Evolutionary conservation across 179 eudicot species (phyloP).

Genomic region (Beta macrorhiza): DNA sequence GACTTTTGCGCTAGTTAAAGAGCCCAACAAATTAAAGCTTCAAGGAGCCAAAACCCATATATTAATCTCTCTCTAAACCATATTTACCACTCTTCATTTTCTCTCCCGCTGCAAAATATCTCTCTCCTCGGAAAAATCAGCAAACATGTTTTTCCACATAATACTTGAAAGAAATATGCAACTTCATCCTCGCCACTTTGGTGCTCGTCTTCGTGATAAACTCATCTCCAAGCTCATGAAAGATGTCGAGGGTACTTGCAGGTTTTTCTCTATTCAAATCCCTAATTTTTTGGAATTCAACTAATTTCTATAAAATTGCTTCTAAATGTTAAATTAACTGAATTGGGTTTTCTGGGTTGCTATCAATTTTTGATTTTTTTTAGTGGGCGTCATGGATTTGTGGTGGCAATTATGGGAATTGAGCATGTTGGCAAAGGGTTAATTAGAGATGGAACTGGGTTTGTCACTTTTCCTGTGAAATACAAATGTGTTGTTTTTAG

Average conservation of each 20-base stretch:
- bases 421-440: slow-evolving; percentile 91
- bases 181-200: slow-evolving; percentile 93
- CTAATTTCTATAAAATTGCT: background rate
- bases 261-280: slow-evolving; percentile 36
- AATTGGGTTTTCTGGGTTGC: slow-evolving; percentile 24
- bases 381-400: slow-evolving; percentile 95
- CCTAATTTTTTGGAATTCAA: slow-evolving; percentile 15
- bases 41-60: too few species aligned
- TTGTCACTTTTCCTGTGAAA: slow-evolving; percentile 87
- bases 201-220: slow-evolving; percentile 83
- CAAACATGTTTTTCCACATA: slow-evolving; percentile 82
- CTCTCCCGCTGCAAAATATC: too few species aligned
- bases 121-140: background rate
- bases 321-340: background rate
- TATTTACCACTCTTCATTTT: too few species aligned
- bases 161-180: slow-evolving; percentile 89
- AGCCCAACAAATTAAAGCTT: too few species aligned
- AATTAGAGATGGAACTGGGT: slow-evolving; percentile 93
- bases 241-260: slow-evolving; percentile 98
- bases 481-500: slow-evolving; percentile 91
- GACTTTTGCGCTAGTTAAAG: too few species aligned
- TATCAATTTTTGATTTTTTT: slow-evolving; percentile 3
- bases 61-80: too few species aligned
- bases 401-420: slow-evolving; percentile 88
- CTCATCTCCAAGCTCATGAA: slow-evolving; percentile 84